Percentiles rank a stretch among this genome's conserved stretches.
Conservation (phyloP, 148 eudicot species). For the Rhododendron kiyosumense region DNA sequence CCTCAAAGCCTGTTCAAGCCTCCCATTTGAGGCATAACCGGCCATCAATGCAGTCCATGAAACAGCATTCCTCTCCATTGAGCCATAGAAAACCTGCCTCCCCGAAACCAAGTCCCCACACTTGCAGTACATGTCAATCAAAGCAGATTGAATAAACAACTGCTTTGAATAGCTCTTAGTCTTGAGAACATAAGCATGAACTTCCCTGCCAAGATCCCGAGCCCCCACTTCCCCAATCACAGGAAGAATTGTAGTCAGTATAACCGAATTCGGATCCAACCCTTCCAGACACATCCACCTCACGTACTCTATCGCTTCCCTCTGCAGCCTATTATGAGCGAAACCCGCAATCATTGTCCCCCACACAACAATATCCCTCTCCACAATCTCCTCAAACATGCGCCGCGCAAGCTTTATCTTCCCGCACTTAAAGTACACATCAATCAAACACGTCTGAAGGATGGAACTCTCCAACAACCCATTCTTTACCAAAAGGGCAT, state of each 20-base stretch:
- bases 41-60: constrained; percentile 90
- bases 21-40: constrained; percentile 67
- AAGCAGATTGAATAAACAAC: constrained; percentile 62
- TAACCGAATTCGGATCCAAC: constrained; percentile 57
- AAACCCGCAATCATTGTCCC: constrained; percentile 88
- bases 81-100: constrained; percentile 58
- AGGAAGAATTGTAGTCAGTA: constrained; percentile 64
- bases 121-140: constrained; percentile 94
- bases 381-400: constrained; percentile 60
- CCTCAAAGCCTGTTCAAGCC: constrained; percentile 77
- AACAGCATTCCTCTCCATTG: constrained; percentile 56
- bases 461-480: constrained; percentile 52
- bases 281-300: constrained; percentile 68
- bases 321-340: constrained; percentile 57
- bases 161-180: constrained; percentile 51
- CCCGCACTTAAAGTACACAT: constrained; percentile 92
- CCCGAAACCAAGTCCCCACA: constrained; percentile 74
- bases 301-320: constrained; percentile 48
- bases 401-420: constrained; percentile 58
- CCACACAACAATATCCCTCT: constrained; percentile 83
- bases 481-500: constrained; percentile 71
- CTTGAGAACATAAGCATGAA: constrained; percentile 79
- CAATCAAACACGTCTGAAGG: constrained; percentile 66
- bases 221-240: constrained; percentile 60
- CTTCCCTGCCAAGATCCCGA: constrained; percentile 54